Percentiles rank a stretch among this genome's conserved stretches.
phyloP scores from a whole-genome alignment of 2,329 filamentous ascomycete genomes.

The Penicillium palitans region DNA sequence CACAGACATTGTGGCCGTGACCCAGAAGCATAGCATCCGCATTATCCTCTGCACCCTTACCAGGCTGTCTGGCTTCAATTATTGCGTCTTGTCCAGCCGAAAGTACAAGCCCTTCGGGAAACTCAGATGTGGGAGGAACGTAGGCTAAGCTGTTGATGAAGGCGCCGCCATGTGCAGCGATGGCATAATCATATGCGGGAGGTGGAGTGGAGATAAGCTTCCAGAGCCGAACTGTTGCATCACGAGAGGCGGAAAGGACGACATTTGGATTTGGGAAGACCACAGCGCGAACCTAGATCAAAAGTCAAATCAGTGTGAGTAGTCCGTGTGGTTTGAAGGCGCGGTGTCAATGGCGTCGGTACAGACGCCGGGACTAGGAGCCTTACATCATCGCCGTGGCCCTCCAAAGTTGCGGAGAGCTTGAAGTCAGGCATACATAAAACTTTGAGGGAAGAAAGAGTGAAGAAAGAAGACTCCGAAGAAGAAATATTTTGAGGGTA shows the following conservation, averaged over 20 bases:
- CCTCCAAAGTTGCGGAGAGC: constrained; percentile 83
- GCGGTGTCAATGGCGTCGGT: constrained; percentile 18
- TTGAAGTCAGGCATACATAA: constrained; percentile 77
- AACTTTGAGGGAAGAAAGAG: constrained; percentile 6
- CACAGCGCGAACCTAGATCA: constrained; percentile 76
- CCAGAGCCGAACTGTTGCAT: constrained; percentile 89
- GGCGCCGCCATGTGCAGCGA: constrained; percentile 75
- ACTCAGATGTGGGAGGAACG: constrained; percentile 65
- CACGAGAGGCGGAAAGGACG: constrained; percentile 83
- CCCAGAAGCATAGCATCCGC: constrained; percentile 84
- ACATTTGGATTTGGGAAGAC: constrained; percentile 71
- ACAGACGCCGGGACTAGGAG: constrained; percentile 16
- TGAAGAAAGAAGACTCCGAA: constrained; percentile 1
- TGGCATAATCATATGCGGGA: constrained; percentile 72
- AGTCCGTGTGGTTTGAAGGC: constrained; percentile 18
- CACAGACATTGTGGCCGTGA: constrained; percentile 83
- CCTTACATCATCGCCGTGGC: constrained; percentile 90
- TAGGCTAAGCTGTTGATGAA: constrained; percentile 88
- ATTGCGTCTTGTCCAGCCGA: constrained; percentile 90
- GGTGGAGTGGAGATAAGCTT: constrained; percentile 65
- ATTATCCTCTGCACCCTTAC: constrained; percentile 66
- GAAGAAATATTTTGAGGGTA: constrained; percentile 3
- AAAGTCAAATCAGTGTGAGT: constrained; percentile 62
- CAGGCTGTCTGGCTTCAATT: constrained; percentile 81
- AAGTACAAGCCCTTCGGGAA: constrained; percentile 76